phyloP scores from a whole-genome alignment of 176 grass and related monocot species.

The Eragrostis curvula region DNA sequence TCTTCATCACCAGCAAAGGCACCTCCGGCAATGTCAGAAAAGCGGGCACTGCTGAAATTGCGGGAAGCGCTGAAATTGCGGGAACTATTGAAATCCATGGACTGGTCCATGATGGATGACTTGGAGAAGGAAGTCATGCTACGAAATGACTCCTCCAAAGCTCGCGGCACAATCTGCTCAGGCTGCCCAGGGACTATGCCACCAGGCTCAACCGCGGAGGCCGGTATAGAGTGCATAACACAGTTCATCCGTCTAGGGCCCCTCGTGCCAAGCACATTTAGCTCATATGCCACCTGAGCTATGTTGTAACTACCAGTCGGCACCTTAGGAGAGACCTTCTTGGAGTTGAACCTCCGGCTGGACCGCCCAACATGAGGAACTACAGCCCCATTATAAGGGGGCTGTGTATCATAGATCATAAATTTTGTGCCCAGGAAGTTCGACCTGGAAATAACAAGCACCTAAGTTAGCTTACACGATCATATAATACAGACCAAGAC shows the following conservation, averaged over 20 bases:
- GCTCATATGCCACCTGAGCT: constrained; percentile 86
- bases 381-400: constrained; percentile 66
- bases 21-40: constrained; percentile 55
- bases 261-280: constrained; percentile 92
- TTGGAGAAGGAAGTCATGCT: constrained; percentile 74
- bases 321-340: constrained; percentile 91
- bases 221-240: constrained; percentile 88
- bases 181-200: constrained; percentile 84
- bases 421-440: constrained; percentile 98
- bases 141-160: constrained; percentile 80
- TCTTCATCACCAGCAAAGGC: neutral
- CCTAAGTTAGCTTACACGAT: neutral
- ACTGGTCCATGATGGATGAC: constrained; percentile 74
- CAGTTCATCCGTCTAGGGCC: constrained; percentile 97
- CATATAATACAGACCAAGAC: neutral
- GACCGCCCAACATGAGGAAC: constrained; percentile 49
- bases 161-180: constrained; percentile 64
- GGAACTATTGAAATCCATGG: constrained; percentile 72
- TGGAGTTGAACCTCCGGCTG: constrained; percentile 81
- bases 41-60: constrained; percentile 75
- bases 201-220: constrained; percentile 72
- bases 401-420: constrained; percentile 86
- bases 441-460: constrained; percentile 60
- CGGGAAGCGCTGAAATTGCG: constrained; percentile 65
- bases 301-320: constrained; percentile 88